Conservation (phyloP, 1,284 basidiomycete genomes). For the Inonotus obliquus region DNA sequence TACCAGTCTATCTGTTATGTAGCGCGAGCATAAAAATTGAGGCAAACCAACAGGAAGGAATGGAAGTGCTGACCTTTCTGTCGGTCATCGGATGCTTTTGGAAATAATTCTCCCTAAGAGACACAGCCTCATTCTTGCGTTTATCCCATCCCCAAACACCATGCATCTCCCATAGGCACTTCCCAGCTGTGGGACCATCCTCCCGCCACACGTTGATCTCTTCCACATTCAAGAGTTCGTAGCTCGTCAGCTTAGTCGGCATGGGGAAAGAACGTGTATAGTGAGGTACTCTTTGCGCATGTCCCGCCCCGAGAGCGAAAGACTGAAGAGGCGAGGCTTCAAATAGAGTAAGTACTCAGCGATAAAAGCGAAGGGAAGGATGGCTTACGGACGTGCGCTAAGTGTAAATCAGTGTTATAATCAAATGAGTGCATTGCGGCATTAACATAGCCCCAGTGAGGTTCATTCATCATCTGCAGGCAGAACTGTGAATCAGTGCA, state of each 20-base stretch:
- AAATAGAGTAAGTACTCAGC: neutral
- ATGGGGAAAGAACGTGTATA: conserved; percentile 84
- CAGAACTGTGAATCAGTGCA: neutral
- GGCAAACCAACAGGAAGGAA: neutral
- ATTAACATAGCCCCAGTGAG: conserved; percentile 89
- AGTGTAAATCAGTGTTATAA: conserved; percentile 92
- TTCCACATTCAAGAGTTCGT: conserved; percentile 52
- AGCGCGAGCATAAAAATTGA: conserved; percentile 2
- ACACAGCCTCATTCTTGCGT: conserved; percentile 63
- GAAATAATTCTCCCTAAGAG: conserved; percentile 87
- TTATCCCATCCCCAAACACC: conserved; percentile 92
- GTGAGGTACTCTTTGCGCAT: conserved; percentile 65
- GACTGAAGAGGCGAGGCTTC: conserved; percentile 81
- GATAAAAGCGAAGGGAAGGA: neutral
- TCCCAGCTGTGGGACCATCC: conserved; percentile 65
- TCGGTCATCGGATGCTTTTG: conserved; percentile 58
- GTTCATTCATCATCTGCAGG: conserved; percentile 87
- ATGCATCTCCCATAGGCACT: conserved; percentile 87
- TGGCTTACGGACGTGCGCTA: conserved; percentile 73
- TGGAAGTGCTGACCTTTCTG: conserved; percentile 40
- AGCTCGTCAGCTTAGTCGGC: conserved; percentile 64
- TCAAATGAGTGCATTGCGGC: conserved; percentile 85
- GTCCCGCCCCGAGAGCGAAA: conserved; percentile 78
- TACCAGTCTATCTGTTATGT: conserved; percentile 71
- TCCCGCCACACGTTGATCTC: conserved; percentile 62